These are phyloP conservation scores for Mortierella sp. DNA, from an alignment of 371 early-diverging fungal genomes.

Conservation along the genomic window DNA sequence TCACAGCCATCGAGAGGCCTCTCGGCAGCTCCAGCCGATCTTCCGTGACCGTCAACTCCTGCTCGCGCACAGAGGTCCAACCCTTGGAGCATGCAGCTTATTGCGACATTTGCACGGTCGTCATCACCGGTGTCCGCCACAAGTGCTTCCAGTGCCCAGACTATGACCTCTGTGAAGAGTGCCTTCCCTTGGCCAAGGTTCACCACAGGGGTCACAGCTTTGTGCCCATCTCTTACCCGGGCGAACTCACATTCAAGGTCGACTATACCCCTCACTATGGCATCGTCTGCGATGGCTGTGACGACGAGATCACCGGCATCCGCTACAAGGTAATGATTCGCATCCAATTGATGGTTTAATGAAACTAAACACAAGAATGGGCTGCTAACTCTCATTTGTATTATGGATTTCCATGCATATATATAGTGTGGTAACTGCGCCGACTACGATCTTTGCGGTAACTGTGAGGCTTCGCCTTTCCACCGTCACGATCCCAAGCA, in stretches of 20 bases:
- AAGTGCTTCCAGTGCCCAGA: constrained; percentile 65
- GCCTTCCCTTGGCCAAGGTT: constrained; percentile 56
- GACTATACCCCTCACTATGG: constrained; percentile 50
- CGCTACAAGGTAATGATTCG: constrained; percentile 67
- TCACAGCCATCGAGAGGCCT: constrained; percentile 45
- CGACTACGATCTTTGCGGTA: constrained; percentile 69
- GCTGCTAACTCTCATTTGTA: not conserved
- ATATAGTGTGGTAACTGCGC: constrained; percentile 70
- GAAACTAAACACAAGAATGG: not conserved
- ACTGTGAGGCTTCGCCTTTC: constrained; percentile 62
- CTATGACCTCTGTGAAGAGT: constrained; percentile 66
- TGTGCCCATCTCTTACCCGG: constrained; percentile 51
- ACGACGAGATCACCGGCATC: constrained; percentile 58
- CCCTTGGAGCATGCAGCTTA: constrained; percentile 39
- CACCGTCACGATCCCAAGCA: constrained; percentile 62
- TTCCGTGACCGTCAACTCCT: not conserved
- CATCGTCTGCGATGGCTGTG: constrained; percentile 66
- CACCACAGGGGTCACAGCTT: constrained; percentile 62
- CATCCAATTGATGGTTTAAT: not conserved
- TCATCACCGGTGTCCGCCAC: constrained; percentile 63
- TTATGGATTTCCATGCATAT: not conserved
- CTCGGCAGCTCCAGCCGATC: not conserved
- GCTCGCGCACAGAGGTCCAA: not conserved
- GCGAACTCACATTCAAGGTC: constrained; percentile 42
- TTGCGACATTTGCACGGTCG: constrained; percentile 65